Evolutionary conservation across 352 stramenopile genomes (phyloP), one percentile per base, ranked within the genome.

Genomic region (Pythium scleroteichum): DNA sequence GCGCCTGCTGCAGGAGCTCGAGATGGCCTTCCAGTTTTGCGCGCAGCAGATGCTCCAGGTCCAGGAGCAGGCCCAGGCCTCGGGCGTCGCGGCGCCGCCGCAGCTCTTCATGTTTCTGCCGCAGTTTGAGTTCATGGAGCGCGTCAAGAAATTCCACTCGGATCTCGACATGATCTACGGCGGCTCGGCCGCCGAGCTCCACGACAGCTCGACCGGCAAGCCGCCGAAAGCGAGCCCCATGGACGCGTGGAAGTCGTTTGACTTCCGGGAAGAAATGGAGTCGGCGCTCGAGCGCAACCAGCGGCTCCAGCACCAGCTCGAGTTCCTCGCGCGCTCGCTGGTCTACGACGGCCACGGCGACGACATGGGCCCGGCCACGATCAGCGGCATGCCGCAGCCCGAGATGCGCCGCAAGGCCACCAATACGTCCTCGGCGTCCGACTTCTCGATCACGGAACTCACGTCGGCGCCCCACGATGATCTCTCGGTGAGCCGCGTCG

Each of bases 51-150:
- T 76, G 60, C 72, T 82, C 46, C 74, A 87, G 53, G 50, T 61
- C 13, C 39, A 68, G 33, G 27, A 71, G 9, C 45, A 59, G 20
- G 49, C 33, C 23, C 14, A 13, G 8, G 59, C 59, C 22, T 41
- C 46, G 17, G 41, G 45, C 20, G 39, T 40, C 17, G 52, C 73
- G 24, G 49, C 60, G 2, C 40, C 59, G 45, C 58, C 66, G n/a
- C 47, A 59, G 38, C 66, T 72, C n/a, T 78, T 75, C 53, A 83
- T 78, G 64, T 69, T 91, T 42, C 57, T 88, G 24, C 82, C 82
- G 19, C 79, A 91, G 49, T 69, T 85, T 55, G 77, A 88, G 66
- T 79, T 91, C 52, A 85, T 91, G 68, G 79, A 87, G 42, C 79
- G 79, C 47, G 79, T 89, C 12, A 91, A 89, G 64, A 71, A 74